These are phyloP conservation scores for Candida takata DNA, from an alignment of 805 yeast species.

Conservation along the genomic window DNA sequence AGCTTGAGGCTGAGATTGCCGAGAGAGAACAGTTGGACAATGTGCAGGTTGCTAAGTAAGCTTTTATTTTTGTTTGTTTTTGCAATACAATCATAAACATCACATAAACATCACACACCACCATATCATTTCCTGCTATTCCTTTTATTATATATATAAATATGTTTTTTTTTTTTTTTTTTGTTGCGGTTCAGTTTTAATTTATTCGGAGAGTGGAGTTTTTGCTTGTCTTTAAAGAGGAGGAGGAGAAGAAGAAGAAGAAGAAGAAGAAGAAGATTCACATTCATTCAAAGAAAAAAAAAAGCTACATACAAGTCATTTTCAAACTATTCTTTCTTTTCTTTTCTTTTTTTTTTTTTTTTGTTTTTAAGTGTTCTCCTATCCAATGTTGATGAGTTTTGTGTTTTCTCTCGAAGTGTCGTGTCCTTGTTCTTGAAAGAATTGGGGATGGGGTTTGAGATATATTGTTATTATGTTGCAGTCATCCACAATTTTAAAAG, in stretches of 20 bases:
- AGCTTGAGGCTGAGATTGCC: slow-evolving; percentile 86
- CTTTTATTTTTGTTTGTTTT: neutral
- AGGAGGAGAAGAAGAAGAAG: too few relatives aligned
- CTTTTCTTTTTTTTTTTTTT: too few relatives aligned
- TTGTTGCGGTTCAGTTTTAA: slow-evolving; percentile 1
- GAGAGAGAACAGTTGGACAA: slow-evolving; percentile 89
- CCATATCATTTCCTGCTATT: neutral
- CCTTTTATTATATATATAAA: too few relatives aligned
- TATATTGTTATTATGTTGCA: too few relatives aligned
- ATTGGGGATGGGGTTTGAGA: too few relatives aligned
- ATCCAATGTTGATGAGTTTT: neutral
- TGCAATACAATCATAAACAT: too few relatives aligned
- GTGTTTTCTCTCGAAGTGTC: neutral
- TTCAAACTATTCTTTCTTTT: slow-evolving; percentile 1
- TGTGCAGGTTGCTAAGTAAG: slow-evolving; percentile 28
- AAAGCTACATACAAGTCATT: neutral
- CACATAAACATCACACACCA: too few relatives aligned
- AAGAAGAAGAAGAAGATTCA: neutral
- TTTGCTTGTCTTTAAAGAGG: slow-evolving; percentile 1
- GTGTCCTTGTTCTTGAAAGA: too few relatives aligned
- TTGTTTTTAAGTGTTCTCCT: neutral
- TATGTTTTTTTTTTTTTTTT: too few relatives aligned
- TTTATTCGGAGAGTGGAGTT: slow-evolving; percentile 5
- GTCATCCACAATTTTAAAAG: too few relatives aligned
- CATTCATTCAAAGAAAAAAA: slow-evolving; percentile 1